Evolutionary conservation across 306 rosid genomes (phyloP).

Genomic region (Cicer yamashitae): DNA sequence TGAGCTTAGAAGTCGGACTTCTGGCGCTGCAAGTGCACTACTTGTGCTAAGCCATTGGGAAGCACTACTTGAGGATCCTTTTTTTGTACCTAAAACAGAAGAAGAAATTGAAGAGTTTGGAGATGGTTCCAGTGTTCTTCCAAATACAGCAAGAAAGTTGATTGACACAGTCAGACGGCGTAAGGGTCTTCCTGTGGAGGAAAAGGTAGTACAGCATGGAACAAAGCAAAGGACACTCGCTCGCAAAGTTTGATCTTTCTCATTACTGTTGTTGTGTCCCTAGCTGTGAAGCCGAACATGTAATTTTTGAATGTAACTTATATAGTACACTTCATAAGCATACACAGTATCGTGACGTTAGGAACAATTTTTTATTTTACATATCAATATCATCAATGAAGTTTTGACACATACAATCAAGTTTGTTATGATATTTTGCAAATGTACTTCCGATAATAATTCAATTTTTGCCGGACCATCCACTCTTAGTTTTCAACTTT

Average conservation of each 20-base stretch:
- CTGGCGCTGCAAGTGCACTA: conserved; percentile 85
- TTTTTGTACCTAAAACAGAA: conserved; percentile 90
- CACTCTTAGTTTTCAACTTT: background rate
- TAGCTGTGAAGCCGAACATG: conserved; percentile 37
- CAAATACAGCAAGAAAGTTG: conserved; percentile 89
- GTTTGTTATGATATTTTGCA: conserved; percentile 25
- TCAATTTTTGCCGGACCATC: conserved; percentile 5
- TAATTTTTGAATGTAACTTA: conserved; percentile 32
- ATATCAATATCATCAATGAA: conserved; percentile 24
- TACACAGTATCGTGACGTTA: conserved; percentile 41
- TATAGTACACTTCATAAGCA: conserved; percentile 13
- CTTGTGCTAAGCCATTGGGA: conserved; percentile 97
- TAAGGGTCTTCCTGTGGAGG: conserved; percentile 91
- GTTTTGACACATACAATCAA: conserved; percentile 41
- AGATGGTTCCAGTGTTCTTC: conserved; percentile 91
- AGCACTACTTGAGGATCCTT: conserved; percentile 84
- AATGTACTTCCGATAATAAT: background rate
- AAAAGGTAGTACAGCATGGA: conserved; percentile 89
- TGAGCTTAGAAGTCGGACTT: conserved; percentile 85
- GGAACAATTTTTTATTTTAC: conserved; percentile 23
- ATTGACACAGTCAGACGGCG: conserved; percentile 73
- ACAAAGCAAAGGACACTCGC: conserved; percentile 93
- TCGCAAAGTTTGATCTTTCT: conserved; percentile 70
- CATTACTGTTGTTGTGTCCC: conserved; percentile 30
- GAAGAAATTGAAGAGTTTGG: conserved; percentile 95